phyloP scores from a whole-genome alignment of 2,329 filamentous ascomycete genomes.

The Xylaria hypoxylon region DNA sequence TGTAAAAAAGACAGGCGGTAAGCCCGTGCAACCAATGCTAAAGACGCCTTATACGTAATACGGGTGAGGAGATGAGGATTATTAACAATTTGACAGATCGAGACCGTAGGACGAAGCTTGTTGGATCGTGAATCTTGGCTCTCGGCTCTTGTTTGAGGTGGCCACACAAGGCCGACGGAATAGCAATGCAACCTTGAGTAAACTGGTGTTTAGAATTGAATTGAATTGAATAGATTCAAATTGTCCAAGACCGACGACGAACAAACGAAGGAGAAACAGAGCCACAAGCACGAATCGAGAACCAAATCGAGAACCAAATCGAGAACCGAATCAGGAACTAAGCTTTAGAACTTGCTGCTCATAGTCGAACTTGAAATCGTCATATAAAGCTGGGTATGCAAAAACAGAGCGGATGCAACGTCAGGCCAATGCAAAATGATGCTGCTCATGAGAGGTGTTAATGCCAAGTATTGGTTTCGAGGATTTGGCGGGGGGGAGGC shows the following conservation, averaged over 20 bases:
- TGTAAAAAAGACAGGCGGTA: not conserved
- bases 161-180: not conserved
- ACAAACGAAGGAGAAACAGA: not conserved
- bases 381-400: slow-evolving; percentile 19
- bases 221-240: not conserved
- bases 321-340: not conserved
- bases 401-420: slow-evolving; percentile 31
- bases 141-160: slow-evolving; percentile 19
- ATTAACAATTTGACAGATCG: slow-evolving; percentile 19
- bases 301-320: not conserved
- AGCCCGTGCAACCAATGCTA: not conserved
- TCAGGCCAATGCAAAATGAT: slow-evolving; percentile 30
- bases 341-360: not conserved
- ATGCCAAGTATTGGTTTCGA: slow-evolving; percentile 26
- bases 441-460: slow-evolving; percentile 23
- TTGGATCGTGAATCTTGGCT: slow-evolving; percentile 13
- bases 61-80: slow-evolving; percentile 7
- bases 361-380: not conserved
- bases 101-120: slow-evolving; percentile 19
- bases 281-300: not conserved
- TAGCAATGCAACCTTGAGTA: slow-evolving; percentile 18
- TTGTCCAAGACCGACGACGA: not conserved
- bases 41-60: not conserved
- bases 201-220: not conserved
- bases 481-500: slow-evolving; percentile 28